Base-by-base conservation (phyloP, 495 filamentous ascomycete genomes). In the Hamigera avellanea region DNA sequence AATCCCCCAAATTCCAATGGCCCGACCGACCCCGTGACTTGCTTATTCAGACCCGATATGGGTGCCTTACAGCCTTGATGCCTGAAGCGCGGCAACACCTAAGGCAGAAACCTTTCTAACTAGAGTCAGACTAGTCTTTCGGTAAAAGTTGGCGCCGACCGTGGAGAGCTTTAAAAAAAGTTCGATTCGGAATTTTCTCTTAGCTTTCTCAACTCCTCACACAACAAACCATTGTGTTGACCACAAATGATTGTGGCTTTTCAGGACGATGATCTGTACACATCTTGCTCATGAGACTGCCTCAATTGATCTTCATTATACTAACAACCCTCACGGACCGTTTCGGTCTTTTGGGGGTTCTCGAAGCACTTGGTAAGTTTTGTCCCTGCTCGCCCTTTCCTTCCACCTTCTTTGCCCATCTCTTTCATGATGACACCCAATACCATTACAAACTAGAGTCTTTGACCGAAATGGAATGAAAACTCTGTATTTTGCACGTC, bases 381-480 rank as follows among this genome's bases (percentile, higher is more conserved):
- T 19, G 15, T 15, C 14, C 27, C 13, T 21, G 16, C 30, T 39
- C 28, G 14, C 25, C 21, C 16, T 35, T 14, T 35, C 31, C 29
- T 43, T 32, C 31, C 29, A 32, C 26, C 21, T 30, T 26, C 21
- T 33, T 40, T 43, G 21, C 19, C 43, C 19, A 26, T 19, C 35
- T 42, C 42, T 45, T 52, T 43, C 55, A 61, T 79, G 78, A 81
- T 82, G 79, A 81, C 69, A 77, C 67, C 67, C 71, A 77, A 73
- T 86, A 82, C 89, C 86, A 61, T 39, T 80, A 76, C 84, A 88
- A 96, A 96, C 89, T 96, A 96, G 89, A 96, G 89, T 96, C 89
- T 96, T 95, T 96, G 89, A 96, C 83, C 84, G 70, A 57, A 39
- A 52, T 69, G 69, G 81, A 81, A 76, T 86, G 93, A 91, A 89